A percentile compares a stretch with the other conserved stretches of the same genome.
phyloP scores from a whole-genome alignment of 2,329 filamentous ascomycete genomes.

The Pestalotiopsis fici region DNA sequence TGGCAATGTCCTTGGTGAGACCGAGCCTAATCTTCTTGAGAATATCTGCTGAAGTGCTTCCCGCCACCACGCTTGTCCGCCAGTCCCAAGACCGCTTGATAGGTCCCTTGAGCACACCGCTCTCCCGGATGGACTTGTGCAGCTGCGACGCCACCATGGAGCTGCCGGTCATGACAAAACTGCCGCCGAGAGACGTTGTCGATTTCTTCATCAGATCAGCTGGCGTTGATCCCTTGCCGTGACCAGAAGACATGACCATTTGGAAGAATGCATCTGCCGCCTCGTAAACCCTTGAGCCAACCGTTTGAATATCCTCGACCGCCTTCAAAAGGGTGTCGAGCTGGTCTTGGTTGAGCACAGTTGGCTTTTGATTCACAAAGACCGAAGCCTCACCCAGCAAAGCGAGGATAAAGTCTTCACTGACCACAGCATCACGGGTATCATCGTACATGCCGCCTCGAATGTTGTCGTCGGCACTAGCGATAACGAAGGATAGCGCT shows the following conservation, averaged over 20 bases:
- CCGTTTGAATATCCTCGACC: constrained; percentile 69
- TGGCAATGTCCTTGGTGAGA: constrained; percentile 73
- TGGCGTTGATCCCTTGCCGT: constrained; percentile 65
- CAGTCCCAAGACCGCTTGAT: constrained; percentile 71
- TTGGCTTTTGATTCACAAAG: constrained; percentile 63
- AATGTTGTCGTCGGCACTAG: constrained; percentile 86
- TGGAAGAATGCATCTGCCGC: constrained; percentile 79
- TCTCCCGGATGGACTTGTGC: constrained; percentile 53
- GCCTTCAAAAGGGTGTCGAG: constrained; percentile 67
- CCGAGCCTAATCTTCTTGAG: constrained; percentile 71
- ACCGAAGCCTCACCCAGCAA: constrained; percentile 82
- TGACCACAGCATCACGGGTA: constrained; percentile 77
- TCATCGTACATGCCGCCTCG: constrained; percentile 87
- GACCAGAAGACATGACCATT: constrained; percentile 71
- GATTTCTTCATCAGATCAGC: constrained; percentile 64
- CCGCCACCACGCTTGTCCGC: constrained; percentile 57
- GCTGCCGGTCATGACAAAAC: constrained; percentile 73
- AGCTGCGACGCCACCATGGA: constrained; percentile 68
- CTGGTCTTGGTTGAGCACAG: constrained; percentile 67
- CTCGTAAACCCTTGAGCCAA: constrained; percentile 69
- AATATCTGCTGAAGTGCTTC: constrained; percentile 68
- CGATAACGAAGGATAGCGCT: constrained; percentile 79
- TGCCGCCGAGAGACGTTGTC: constrained; percentile 46
- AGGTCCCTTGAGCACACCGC: constrained; percentile 36
- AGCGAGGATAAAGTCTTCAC: constrained; percentile 82